Percentiles rank a stretch among this genome's conserved stretches.
phyloP scores from a whole-genome alignment of 495 filamentous ascomycete genomes.

The Margaritispora aquatica region DNA sequence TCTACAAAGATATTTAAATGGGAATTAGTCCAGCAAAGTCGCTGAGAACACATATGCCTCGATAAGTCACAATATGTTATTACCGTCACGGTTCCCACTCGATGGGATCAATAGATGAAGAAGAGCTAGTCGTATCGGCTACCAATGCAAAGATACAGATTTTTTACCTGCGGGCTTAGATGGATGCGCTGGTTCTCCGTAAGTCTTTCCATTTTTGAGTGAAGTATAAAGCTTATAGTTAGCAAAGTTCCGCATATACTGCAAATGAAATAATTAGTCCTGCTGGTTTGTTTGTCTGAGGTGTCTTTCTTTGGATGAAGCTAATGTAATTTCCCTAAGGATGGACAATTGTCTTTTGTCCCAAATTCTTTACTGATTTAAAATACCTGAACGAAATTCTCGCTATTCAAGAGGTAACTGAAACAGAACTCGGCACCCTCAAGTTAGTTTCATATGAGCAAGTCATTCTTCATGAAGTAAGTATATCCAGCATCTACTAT shows the following conservation, averaged over 20 bases:
- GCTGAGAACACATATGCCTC: background rate
- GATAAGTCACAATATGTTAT: background rate
- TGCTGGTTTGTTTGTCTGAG: background rate
- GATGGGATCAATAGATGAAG: background rate
- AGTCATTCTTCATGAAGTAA: background rate
- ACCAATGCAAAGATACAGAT: conserved; percentile 2
- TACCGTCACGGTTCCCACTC: background rate
- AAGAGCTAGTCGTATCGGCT: background rate
- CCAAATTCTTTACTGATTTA: background rate
- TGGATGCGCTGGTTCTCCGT: background rate
- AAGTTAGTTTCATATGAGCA: background rate
- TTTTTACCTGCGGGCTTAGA: background rate
- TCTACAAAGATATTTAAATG: background rate
- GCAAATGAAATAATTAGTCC: background rate
- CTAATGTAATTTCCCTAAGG: background rate
- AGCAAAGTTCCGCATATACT: background rate
- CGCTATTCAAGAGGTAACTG: background rate
- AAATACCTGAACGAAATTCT: background rate
- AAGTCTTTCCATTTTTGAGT: background rate
- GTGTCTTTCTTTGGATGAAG: background rate
- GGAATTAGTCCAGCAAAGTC: background rate
- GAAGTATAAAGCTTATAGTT: background rate
- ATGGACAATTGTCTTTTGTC: background rate
- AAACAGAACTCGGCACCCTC: background rate
- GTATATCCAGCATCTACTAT: background rate